These are phyloP conservation scores for Phytophthora citrophthora DNA, from an alignment of 352 stramenopile genomes.

Conservation along the genomic window DNA sequence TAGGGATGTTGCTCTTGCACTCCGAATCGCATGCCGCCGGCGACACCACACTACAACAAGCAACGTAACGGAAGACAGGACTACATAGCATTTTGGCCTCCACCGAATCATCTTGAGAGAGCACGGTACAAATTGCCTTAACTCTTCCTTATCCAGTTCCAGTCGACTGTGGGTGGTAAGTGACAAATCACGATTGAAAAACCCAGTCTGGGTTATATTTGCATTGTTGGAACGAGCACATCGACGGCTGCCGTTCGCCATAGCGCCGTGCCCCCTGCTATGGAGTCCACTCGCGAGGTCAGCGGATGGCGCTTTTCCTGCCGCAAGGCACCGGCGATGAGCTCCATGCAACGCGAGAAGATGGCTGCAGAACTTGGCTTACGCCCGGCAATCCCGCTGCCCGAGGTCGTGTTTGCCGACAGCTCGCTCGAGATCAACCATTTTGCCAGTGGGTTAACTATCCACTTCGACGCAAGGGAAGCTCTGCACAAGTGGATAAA, in stretches of 20 bases:
- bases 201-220: constrained; percentile 8
- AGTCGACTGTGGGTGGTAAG: not conserved
- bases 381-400: constrained; percentile 43
- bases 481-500: constrained; percentile 55
- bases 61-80: too few species aligned
- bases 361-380: constrained; percentile 42
- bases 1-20: not conserved
- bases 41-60: too few species aligned
- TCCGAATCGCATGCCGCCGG: not conserved
- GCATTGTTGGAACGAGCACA: constrained; percentile 3
- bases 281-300: constrained; percentile 33
- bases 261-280: not conserved
- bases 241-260: not conserved
- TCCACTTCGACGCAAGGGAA: constrained; percentile 49
- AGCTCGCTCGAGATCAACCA: constrained; percentile 44
- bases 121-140: too few species aligned
- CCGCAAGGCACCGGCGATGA: constrained; percentile 47
- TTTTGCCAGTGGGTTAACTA: constrained; percentile 25
- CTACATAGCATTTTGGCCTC: too few species aligned
- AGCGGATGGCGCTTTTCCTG: constrained; percentile 54
- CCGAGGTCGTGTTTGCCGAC: constrained; percentile 65
- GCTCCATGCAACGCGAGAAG: constrained; percentile 37
- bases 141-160: too few species aligned
- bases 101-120: too few species aligned
- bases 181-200: constrained; percentile 22